Evolutionary conservation across 73 alveolate species (phyloP).

Genomic region (Blepharisma japonicum): DNA sequence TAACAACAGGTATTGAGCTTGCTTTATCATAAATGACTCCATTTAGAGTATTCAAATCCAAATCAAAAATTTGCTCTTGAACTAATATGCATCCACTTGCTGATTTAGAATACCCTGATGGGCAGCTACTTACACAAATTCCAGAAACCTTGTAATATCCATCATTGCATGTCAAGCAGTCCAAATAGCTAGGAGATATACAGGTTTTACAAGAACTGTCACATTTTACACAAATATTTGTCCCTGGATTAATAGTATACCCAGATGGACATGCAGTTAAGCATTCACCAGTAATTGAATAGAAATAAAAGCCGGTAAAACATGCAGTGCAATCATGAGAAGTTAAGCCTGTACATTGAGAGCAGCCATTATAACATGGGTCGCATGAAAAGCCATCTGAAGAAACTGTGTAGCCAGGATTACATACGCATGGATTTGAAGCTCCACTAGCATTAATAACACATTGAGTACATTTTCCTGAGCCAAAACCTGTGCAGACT

Average conservation of each 20-base stretch:
- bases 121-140: neutral
- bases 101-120: neutral
- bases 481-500: too few species aligned
- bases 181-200: neutral
- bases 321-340: neutral
- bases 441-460: too few species aligned
- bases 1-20: slow-evolving; percentile 6
- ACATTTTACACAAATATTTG: neutral
- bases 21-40: slow-evolving; percentile 4
- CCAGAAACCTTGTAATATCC: neutral
- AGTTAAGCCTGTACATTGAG: neutral
- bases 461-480: too few species aligned
- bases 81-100: neutral
- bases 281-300: neutral
- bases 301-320: neutral
- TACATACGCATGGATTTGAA: too few species aligned
- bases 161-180: neutral
- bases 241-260: too few species aligned
- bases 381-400: neutral
- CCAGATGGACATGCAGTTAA: neutral
- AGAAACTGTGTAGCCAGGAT: too few species aligned
- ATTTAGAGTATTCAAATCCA: neutral
- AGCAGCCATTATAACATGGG: neutral
- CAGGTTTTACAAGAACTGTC: neutral
- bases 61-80: too few species aligned